A percentile compares a stretch with the other conserved stretches of the same genome.
Evolutionary conservation across 176 grass and related monocot species (phyloP).

Genomic region (Oryza glumipatula): DNA sequence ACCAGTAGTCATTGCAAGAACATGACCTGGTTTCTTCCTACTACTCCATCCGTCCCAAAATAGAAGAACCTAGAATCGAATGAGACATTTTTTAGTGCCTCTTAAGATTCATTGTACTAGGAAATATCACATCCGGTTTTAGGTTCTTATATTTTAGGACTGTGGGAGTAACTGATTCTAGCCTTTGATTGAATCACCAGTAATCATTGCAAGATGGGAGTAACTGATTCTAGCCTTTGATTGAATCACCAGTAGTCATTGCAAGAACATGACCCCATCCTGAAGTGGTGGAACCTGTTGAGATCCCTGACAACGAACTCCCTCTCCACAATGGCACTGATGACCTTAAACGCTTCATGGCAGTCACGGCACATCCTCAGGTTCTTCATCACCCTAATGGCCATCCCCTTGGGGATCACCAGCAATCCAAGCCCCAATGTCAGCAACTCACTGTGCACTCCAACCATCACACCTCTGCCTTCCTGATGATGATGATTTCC

Average conservation of each 20-base stretch:
- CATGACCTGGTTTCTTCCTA: slow-evolving; percentile 36
- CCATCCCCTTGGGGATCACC: slow-evolving; percentile 55
- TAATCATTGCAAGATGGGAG: slow-evolving; percentile 59
- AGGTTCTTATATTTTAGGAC: too few relatives aligned
- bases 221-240: background rate
- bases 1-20: slow-evolving; percentile 80
- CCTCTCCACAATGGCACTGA: slow-evolving; percentile 64
- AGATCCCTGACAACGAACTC: slow-evolving; percentile 84
- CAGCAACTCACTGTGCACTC: slow-evolving; percentile 73
- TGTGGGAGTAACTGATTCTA: background rate
- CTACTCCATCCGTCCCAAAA: too few relatives aligned
- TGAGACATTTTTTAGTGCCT: too few relatives aligned
- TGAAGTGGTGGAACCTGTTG: slow-evolving; percentile 87
- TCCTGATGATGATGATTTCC: slow-evolving; percentile 24
- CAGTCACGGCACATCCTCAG: slow-evolving; percentile 85
- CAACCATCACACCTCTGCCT: slow-evolving; percentile 56
- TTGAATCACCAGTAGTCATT: slow-evolving; percentile 68
- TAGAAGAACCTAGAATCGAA: too few relatives aligned
- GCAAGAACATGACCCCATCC: slow-evolving; percentile 70
- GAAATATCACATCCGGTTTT: too few relatives aligned
- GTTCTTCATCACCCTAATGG: slow-evolving; percentile 88
- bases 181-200: slow-evolving; percentile 48
- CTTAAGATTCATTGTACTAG: too few relatives aligned
- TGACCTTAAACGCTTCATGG: slow-evolving; percentile 75
- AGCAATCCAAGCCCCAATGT: slow-evolving; percentile 68